Conservation (phyloP, 2,329 filamentous ascomycete genomes). For the Monosporascus ibericus region DNA sequence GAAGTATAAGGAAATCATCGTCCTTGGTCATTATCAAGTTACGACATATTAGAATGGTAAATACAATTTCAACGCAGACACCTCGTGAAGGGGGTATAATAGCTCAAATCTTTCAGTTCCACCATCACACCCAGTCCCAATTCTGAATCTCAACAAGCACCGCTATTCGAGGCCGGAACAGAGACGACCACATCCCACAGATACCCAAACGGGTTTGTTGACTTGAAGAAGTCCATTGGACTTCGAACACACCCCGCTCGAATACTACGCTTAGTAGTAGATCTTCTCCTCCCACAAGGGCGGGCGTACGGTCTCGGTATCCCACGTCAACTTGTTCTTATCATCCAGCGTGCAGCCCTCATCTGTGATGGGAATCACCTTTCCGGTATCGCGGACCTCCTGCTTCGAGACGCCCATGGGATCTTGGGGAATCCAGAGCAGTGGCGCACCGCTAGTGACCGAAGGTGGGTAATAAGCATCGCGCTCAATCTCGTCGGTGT, state of each 20-base stretch:
- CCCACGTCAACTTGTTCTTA: constrained; percentile 47
- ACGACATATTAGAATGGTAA: no score
- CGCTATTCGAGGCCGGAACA: no score
- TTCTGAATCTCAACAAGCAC: no score
- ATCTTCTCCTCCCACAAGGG: constrained; percentile 30
- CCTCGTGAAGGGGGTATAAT: not conserved
- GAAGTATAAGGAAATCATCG: no score
- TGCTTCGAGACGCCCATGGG: constrained; percentile 67
- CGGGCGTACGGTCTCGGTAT: constrained; percentile 25
- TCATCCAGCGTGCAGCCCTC: constrained; percentile 66
- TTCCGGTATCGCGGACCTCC: constrained; percentile 66
- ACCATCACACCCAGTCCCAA: not conserved
- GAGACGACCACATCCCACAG: no score
- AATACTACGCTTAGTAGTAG: constrained; percentile 19
- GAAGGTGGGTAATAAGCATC: constrained; percentile 72
- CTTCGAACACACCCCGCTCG: no score
- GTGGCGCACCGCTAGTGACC: constrained; percentile 53
- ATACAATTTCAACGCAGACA: not conserved
- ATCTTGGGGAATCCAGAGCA: constrained; percentile 84
- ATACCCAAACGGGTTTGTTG: no score
- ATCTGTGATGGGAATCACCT: constrained; percentile 73
- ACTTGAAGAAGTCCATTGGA: no score
- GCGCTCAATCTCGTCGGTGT: constrained; percentile 54
- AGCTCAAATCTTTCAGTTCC: not conserved
- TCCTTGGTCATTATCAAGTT: no score